Base-by-base conservation (phyloP, 805 yeast genomes). In the Metschnikowia drakensbergensis region DNA sequence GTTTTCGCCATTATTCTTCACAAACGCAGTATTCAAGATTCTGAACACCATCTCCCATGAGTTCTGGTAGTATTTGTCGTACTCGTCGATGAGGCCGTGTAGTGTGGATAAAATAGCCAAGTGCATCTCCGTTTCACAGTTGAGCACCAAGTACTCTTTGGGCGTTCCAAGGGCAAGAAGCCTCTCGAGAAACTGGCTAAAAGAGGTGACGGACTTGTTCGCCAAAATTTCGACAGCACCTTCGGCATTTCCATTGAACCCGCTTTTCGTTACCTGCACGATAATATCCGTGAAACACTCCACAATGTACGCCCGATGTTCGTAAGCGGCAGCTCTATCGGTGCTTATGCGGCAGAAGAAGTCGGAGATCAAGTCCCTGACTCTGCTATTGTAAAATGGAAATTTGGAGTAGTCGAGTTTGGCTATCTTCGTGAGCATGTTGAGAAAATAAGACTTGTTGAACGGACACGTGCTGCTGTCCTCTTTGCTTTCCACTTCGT, bases 41-140 rank as follows among this genome's bases (percentile, higher is more conserved):
- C 74, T 67, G 53, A 92, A 82, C 1, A 90, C 85, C 3, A 74
- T 65, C 33, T 78, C 77, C 98, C 98, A 92, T 0, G 86, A 83
- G n/a, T 75, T 63, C 40, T 69, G 67, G 38, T 72, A 69, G 44
- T 84, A 71, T 5, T 73, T 67, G 32, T 96, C 97, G 60, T 81
- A 86, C 55, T 85, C 82, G 58, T 90, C 95, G 30, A 92, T 73
- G n/a, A 91, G 71, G 29, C 76, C 81, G 59, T 83, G 85, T 45
- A 92, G 63, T 0, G 88, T 84, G 28, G 80, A 76, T 36, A 91
- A 68, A 0, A 80, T 66, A 28, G 76, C 76, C 13, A 86, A 74
- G 51, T 84, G 81, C 51, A 89, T 80, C 46, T 86, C 91, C 2
- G 83, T 76, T 54, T 85, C 89, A 30, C 82, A 77, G 53, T 80